Conservation (phyloP, 2,329 filamentous ascomycete genomes). For the Lachnellula hyalina region DNA sequence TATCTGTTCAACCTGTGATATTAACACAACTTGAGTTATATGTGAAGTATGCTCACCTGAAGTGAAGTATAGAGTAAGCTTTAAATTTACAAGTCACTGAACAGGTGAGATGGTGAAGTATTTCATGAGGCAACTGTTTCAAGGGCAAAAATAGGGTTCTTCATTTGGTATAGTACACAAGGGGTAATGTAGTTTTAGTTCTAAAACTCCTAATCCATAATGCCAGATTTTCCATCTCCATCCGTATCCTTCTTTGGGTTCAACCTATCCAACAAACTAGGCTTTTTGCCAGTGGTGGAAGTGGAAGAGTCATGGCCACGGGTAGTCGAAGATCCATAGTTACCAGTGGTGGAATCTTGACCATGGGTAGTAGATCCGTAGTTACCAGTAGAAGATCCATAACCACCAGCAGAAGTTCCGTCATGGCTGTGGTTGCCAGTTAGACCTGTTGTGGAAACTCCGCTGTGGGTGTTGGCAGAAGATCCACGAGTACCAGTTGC, state of each 20-base stretch:
- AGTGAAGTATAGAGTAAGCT: too few relatives aligned
- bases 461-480: background rate
- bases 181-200: too few relatives aligned
- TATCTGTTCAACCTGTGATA: too few relatives aligned
- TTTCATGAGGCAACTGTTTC: too few relatives aligned
- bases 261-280: constrained; percentile 45
- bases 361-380: background rate
- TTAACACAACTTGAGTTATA: too few relatives aligned
- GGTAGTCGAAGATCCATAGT: background rate
- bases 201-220: constrained; percentile 44
- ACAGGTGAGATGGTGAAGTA: too few relatives aligned
- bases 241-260: constrained; percentile 50
- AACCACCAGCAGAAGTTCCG: background rate
- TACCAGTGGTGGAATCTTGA: constrained; percentile 1
- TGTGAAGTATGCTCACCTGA: too few relatives aligned
- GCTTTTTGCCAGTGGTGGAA: constrained; percentile 33
- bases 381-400: background rate
- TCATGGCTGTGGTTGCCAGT: background rate
- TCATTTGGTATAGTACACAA: too few relatives aligned
- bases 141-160: too few relatives aligned
- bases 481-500: constrained; percentile 3
- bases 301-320: constrained; percentile 4
- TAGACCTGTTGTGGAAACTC: background rate
- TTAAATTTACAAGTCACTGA: too few relatives aligned
- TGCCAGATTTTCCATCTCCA: constrained; percentile 49